Evolutionary conservation across 139 green algal species (phyloP).

Genomic region (Diplosphaera chodatii): DNA sequence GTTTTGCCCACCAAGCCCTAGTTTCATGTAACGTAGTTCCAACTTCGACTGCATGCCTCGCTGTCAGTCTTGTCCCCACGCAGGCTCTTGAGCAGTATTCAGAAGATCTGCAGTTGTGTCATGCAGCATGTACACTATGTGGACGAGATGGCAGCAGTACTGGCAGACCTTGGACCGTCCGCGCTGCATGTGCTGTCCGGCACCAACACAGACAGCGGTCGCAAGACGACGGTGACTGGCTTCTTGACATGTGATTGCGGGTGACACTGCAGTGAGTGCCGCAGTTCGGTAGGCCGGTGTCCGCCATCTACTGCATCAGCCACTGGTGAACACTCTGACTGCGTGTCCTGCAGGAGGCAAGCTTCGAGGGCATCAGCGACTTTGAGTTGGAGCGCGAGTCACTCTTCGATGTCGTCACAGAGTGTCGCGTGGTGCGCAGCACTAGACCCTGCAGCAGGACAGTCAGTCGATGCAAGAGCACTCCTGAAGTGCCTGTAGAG

Average conservation of each 20-base stretch:
- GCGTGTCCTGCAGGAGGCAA: constrained; percentile 5
- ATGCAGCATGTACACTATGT: constrained; percentile 53
- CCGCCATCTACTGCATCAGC: no score
- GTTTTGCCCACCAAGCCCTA: no score
- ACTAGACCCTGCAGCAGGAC: not conserved
- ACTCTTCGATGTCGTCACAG: constrained; percentile 44
- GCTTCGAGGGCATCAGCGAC: constrained; percentile 46
- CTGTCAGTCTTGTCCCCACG: no score
- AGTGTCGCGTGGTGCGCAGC: constrained; percentile 36
- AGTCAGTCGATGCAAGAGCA: no score
- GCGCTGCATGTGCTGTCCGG: constrained; percentile 62
- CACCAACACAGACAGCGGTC: constrained; percentile 62
- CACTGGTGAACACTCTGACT: no score
- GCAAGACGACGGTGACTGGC: constrained; percentile 10
- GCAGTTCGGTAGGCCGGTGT: no score
- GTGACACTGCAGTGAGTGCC: no score
- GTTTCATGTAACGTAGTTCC: no score
- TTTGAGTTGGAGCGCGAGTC: constrained; percentile 36
- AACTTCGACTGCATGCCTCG: no score
- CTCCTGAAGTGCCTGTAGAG: not conserved
- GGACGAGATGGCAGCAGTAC: constrained; percentile 63
- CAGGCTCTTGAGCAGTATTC: no score
- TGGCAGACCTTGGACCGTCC: constrained; percentile 31
- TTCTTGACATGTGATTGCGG: no score
- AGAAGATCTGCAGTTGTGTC: not conserved